These are phyloP conservation scores for Crucibulum cyathiforme DNA, from an alignment of 1,284 basidiomycete genomes.

Conservation along the genomic window DNA sequence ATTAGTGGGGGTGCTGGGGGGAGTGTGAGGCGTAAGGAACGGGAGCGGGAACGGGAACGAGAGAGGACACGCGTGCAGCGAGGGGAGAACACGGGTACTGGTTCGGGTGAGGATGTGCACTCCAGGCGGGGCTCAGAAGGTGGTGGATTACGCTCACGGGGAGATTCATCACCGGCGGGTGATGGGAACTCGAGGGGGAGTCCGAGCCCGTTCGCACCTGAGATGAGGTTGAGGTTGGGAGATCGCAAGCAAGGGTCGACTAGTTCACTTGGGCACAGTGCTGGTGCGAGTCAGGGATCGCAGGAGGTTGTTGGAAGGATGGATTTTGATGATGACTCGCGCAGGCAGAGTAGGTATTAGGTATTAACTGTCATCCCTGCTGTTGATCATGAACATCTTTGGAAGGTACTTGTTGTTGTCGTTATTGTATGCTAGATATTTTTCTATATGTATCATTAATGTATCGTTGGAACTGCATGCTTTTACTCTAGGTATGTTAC, in stretches of 20 bases:
- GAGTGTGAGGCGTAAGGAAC: constrained; percentile 19
- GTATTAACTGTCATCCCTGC: background rate
- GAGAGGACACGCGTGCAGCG: constrained; percentile 12
- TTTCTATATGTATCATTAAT: no score
- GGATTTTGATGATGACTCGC: constrained; percentile 40
- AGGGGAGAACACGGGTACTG: constrained; percentile 5
- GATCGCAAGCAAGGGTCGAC: constrained; percentile 14
- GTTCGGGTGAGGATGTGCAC: background rate
- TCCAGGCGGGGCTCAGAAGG: background rate
- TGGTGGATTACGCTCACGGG: background rate
- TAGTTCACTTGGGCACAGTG: constrained; percentile 20
- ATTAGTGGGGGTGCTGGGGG: constrained; percentile 35
- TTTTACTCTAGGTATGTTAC: no score
- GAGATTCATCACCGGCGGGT: background rate
- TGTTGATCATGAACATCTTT: no score
- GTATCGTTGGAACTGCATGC: no score
- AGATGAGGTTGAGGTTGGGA: background rate
- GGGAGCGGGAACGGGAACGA: constrained; percentile 11
- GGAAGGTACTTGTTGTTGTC: no score
- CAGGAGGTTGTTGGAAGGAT: constrained; percentile 51
- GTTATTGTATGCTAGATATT: no score
- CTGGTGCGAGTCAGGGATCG: constrained; percentile 38
- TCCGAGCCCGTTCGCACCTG: background rate
- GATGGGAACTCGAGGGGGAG: background rate
- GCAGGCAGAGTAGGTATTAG: constrained; percentile 17